Conservation (phyloP, 345 rosid genomes). For the Durio zibethinus region DNA sequence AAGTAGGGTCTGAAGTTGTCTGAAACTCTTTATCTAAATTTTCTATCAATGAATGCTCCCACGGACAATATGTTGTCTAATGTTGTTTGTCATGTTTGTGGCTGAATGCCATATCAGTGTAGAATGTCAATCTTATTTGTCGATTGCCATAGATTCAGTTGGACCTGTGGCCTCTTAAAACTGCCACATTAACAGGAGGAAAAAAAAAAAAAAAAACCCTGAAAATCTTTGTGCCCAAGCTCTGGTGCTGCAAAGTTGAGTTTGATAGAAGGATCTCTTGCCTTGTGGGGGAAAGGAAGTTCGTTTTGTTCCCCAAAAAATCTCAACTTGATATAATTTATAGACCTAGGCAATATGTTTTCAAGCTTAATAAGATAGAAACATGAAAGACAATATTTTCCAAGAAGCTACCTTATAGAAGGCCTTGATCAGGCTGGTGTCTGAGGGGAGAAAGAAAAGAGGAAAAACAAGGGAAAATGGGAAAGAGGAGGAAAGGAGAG, state of each 20-base stretch:
- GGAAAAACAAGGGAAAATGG: no score
- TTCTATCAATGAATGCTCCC: background rate
- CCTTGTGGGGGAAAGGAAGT: background rate
- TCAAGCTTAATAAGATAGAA: background rate
- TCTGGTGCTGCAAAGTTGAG: background rate
- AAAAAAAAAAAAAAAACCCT: no score
- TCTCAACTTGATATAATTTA: no score
- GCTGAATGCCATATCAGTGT: background rate
- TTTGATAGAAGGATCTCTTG: background rate
- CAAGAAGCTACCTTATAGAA: no score
- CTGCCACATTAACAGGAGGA: background rate
- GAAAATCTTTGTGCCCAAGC: background rate
- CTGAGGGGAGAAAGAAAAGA: no score
- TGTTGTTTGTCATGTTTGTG: background rate
- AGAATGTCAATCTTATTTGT: slow-evolving; percentile 3
- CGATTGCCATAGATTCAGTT: background rate
- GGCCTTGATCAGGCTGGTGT: no score
- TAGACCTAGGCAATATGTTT: no score
- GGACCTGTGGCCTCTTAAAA: background rate
- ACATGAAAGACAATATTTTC: background rate
- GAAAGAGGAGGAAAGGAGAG: background rate
- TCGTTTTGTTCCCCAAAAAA: background rate
- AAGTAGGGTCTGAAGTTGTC: background rate
- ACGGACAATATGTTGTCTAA: background rate
- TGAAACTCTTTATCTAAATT: background rate